phyloP scores from a whole-genome alignment of 805 yeast species.

The Yarrowia porcina region DNA sequence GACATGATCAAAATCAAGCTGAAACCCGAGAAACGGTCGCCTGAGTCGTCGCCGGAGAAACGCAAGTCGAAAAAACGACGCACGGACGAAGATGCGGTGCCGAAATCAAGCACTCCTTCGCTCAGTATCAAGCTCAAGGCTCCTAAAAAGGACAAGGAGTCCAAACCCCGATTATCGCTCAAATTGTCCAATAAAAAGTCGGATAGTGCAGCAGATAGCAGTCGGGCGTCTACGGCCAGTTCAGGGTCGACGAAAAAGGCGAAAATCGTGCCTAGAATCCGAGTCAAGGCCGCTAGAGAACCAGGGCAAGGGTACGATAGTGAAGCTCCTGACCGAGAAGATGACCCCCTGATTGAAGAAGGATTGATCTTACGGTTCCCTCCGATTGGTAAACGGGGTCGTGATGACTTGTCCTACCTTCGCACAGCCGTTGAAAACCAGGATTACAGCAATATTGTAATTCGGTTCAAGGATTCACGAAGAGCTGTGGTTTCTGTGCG shows the following conservation, averaged over 20 bases:
- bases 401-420: conserved; percentile 65
- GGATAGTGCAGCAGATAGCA: not conserved
- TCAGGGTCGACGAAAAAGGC: not conserved
- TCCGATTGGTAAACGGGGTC: conserved; percentile 31
- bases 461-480: conserved; percentile 79
- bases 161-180: not conserved
- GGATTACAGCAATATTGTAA: conserved; percentile 64
- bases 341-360: conserved; percentile 88
- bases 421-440: conserved; percentile 65
- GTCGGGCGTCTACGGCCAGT: not conserved
- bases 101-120: not conserved
- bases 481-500: conserved; percentile 76
- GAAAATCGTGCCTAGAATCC: conserved; percentile 43
- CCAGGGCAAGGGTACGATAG: conserved; percentile 97
- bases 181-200: not conserved
- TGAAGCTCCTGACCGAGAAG: conserved; percentile 94
- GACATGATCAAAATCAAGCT: conserved; percentile 14
- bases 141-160: conserved; percentile 4
- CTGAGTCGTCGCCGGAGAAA: not conserved
- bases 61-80: not conserved
- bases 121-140: conserved; percentile 9
- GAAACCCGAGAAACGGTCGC: conserved; percentile 8
- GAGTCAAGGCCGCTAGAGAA: conserved; percentile 58
- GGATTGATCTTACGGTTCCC: conserved; percentile 74
- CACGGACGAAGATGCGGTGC: not conserved